A percentile compares a stretch with the other conserved stretches of the same genome.
These are phyloP conservation scores for Trifolium dubium DNA, from an alignment of 306 rosid genomes.

Conservation along the genomic window DNA sequence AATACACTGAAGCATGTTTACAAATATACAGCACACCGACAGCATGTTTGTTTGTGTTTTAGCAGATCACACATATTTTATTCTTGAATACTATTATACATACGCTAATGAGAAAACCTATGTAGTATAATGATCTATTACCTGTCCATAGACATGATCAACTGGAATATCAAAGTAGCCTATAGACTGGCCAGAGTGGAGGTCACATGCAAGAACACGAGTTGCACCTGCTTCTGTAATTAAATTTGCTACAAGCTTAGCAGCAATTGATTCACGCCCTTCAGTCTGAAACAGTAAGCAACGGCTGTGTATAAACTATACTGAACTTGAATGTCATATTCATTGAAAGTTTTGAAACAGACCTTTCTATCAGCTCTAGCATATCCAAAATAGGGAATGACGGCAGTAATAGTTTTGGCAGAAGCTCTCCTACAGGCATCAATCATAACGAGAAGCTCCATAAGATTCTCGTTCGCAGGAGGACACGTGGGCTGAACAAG, in stretches of 20 bases:
- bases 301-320: constrained; percentile 32
- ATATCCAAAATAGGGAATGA: constrained; percentile 94
- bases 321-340: constrained; percentile 16
- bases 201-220: constrained; percentile 99
- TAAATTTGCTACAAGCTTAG: constrained; percentile 98
- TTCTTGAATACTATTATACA: constrained; percentile 27
- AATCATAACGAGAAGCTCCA: constrained; percentile 95
- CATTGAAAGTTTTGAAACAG: not conserved
- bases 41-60: constrained; percentile 2
- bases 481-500: constrained; percentile 99
- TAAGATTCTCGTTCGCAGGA: constrained; percentile 92
- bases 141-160: constrained; percentile 99
- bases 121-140: constrained; percentile 38
- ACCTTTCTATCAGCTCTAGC: constrained; percentile 99
- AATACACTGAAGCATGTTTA: constrained; percentile 9
- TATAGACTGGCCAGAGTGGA: constrained; percentile 98
- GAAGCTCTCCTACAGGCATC: constrained; percentile 98
- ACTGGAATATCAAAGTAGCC: constrained; percentile 99
- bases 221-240: constrained; percentile 99
- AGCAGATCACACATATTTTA: constrained; percentile 17
- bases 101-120: constrained; percentile 9
- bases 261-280: constrained; percentile 99
- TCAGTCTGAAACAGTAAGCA: constrained; percentile 66
- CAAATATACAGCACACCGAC: constrained; percentile 3
- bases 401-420: constrained; percentile 92